Percentiles rank a stretch among this genome's conserved stretches.
phyloP scores from a whole-genome alignment of 2,329 filamentous ascomycete species.

The Ophiostoma sp. region DNA sequence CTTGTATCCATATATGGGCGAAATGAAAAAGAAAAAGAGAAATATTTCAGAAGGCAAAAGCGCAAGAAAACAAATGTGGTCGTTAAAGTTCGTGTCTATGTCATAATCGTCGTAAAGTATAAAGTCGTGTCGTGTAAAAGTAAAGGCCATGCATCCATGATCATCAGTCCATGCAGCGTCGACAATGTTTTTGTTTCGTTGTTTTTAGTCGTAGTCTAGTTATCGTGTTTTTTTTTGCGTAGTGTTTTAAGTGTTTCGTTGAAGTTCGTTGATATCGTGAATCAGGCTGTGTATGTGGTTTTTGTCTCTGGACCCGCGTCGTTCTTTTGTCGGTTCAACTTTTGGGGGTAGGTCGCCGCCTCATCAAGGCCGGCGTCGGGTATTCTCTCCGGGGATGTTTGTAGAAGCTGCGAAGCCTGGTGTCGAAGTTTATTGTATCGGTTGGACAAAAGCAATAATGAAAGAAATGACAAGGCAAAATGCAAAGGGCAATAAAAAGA shows the following conservation, averaged over 20 bases:
- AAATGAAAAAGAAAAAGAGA: neutral
- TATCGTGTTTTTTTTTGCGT: neutral
- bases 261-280: neutral
- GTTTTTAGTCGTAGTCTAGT: neutral
- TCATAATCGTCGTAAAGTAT: constrained; percentile 21
- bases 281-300: constrained; percentile 1
- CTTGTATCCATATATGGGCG: neutral
- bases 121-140: constrained; percentile 17
- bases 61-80: neutral
- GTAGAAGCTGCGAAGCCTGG: constrained; percentile 40
- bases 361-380: constrained; percentile 29
- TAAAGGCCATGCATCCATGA: neutral
- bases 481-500: neutral
- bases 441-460: constrained; percentile 8
- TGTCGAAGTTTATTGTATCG: constrained; percentile 36
- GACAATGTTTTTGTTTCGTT: constrained; percentile 15
- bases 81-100: constrained; percentile 25
- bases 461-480: constrained; percentile 11
- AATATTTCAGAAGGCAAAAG: neutral
- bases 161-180: constrained; percentile 4
- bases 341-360: constrained; percentile 12
- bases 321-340: constrained; percentile 1
- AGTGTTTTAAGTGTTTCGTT: neutral
- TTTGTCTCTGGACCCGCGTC: constrained; percentile 13
- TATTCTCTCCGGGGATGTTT: constrained; percentile 32